Base-by-base conservation (phyloP, 148 eudicot genomes). In the Arctostaphylos glauca region DNA sequence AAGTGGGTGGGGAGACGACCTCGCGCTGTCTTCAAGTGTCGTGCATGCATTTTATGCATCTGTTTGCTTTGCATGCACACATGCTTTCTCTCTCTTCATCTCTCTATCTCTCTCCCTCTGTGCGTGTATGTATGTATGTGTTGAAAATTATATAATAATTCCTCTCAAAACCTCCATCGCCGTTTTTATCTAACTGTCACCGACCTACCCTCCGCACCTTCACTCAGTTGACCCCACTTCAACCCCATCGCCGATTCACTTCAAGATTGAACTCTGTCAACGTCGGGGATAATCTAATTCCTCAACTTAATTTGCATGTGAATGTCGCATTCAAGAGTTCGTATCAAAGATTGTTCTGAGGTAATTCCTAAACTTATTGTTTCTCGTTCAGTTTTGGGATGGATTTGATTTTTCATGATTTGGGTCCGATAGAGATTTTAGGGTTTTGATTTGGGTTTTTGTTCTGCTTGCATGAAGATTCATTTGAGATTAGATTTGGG, bases 41-140 rank as follows among this genome's bases (percentile, higher is more conserved):
- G 84, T 87, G 88, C 88, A 87, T 87, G 88, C 88, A 81, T 81
- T 80, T 81, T 84, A 72, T 79, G 82, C 86, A 76, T 80, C 83
- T 74, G 62, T 77, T 76, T 84, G 18, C 86, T 68, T 78, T 82
- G 82, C 89, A 87, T 84, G 86, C 86, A 87, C 58, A 83, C 86
- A 80, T 68, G 25, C 83, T 76, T 53, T 83, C 85, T 86, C 82
- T 86, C 70, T 79, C 76, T 76, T 25, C 54, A 7, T 52, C 75
- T 67, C 47, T 50, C 31, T 21, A 5, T 70, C 75, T 68, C 60
- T 41, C 70, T 58, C 80, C 4, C 48, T 77, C 79, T 31, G 54
- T 74, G n/a, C 18, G 4, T 44, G 6, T 44, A 44, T 18, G 21
- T 18, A 9, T 74, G 16, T 16, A 18, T 31, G 38, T 31, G 38